Evolutionary conservation across 2,329 filamentous ascomycete species (phyloP).

Genomic region (Cordyceps javanica): DNA sequence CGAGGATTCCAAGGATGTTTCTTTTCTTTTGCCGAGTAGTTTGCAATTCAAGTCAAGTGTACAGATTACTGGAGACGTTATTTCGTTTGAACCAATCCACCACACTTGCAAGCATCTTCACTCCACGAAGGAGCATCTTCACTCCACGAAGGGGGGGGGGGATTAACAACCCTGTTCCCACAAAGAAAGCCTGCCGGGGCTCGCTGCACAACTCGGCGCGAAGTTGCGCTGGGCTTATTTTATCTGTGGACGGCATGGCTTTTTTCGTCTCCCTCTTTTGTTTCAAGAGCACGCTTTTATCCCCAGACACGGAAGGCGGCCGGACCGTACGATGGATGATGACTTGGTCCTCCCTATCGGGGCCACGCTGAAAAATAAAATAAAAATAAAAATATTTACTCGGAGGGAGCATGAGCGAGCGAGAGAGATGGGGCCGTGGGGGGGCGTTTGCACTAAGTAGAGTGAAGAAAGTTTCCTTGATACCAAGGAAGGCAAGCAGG

Average conservation of each 20-base stretch:
- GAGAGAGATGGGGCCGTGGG: background rate
- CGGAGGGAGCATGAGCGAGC: too few species aligned
- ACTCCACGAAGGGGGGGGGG: background rate
- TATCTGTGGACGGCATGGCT: background rate
- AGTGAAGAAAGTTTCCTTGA: background rate
- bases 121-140: background rate
- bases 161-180: background rate
- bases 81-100: background rate
- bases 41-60: background rate
- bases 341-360: background rate
- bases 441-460: too few species aligned
- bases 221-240: constrained; percentile 8
- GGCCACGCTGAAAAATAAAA: background rate
- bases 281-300: too few species aligned
- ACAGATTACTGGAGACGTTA: background rate
- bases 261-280: background rate
- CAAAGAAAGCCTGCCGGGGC: background rate
- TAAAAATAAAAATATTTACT: background rate
- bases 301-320: background rate
- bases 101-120: background rate
- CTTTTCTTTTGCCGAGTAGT: background rate
- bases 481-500: background rate
- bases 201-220: constrained; percentile 3
- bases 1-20: background rate
- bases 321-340: background rate